phyloP scores from a whole-genome alignment of 1,284 basidiomycete genomes.

The Austropuccinia psidii region DNA sequence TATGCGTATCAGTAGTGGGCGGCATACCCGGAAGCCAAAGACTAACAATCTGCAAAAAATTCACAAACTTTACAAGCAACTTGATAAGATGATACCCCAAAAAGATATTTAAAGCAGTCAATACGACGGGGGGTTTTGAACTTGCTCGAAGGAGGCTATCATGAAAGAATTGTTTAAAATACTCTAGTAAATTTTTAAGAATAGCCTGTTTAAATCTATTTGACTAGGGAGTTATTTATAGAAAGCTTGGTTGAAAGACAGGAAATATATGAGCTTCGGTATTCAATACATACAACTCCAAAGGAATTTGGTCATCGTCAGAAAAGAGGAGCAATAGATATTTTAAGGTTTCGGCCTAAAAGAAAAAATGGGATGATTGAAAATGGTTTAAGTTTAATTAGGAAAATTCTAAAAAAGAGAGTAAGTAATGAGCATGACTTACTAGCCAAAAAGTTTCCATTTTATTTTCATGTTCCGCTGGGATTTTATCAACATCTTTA shows the following conservation, averaged over 20 bases:
- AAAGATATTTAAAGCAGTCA: too few relatives aligned
- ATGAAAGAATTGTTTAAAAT: too few relatives aligned
- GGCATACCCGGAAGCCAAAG: too few relatives aligned
- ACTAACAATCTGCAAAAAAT: too few relatives aligned
- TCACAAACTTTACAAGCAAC: too few relatives aligned
- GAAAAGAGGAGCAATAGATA: slow-evolving; percentile 86
- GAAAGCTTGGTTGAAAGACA: slow-evolving; percentile 53
- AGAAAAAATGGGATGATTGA: background rate
- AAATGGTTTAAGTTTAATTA: slow-evolving; percentile 65
- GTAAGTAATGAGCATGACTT: slow-evolving; percentile 43
- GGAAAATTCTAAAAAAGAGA: slow-evolving; percentile 47
- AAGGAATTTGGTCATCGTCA: slow-evolving; percentile 58
- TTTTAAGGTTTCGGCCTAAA: slow-evolving; percentile 83
- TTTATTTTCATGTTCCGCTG: slow-evolving; percentile 65
- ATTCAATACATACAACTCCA: slow-evolving; percentile 72
- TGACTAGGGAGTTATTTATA: too few relatives aligned
- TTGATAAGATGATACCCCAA: too few relatives aligned
- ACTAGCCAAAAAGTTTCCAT: slow-evolving; percentile 95
- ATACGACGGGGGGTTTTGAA: too few relatives aligned
- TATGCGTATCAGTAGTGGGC: too few relatives aligned
- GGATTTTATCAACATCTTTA: slow-evolving; percentile 68
- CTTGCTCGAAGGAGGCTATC: too few relatives aligned
- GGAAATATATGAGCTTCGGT: slow-evolving; percentile 75
- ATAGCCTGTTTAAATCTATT: too few relatives aligned
- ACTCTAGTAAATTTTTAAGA: too few relatives aligned